A percentile compares a stretch with the other conserved stretches of the same genome.
These are phyloP conservation scores for Lumnitzera racemosa DNA, from an alignment of 345 rosid species.

Conservation along the genomic window DNA sequence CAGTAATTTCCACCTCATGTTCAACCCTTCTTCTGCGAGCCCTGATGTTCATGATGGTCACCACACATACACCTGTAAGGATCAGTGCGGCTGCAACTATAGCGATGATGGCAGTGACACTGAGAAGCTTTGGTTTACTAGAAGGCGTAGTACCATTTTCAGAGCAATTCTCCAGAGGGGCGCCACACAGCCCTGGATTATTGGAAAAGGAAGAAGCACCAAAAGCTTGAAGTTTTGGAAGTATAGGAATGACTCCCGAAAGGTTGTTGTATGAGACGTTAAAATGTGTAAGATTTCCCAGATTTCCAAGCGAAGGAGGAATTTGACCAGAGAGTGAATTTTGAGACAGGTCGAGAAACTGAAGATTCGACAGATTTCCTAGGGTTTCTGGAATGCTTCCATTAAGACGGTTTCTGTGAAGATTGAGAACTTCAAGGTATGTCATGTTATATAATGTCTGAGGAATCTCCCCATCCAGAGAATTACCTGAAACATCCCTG, in stretches of 20 bases:
- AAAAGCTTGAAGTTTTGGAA: slow-evolving; percentile 41
- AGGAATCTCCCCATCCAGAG: slow-evolving; percentile 61
- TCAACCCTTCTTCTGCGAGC: slow-evolving; percentile 47
- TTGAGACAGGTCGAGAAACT: slow-evolving; percentile 59
- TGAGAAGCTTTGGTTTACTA: slow-evolving; percentile 41
- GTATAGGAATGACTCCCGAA: slow-evolving; percentile 58
- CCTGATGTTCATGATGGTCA: slow-evolving; percentile 72
- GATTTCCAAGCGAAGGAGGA: slow-evolving; percentile 60
- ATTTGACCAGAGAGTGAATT: slow-evolving; percentile 65
- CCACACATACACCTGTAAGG: slow-evolving; percentile 72
- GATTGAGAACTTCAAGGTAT: slow-evolving; percentile 65
- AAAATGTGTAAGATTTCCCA: slow-evolving; percentile 38
- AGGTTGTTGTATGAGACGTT: slow-evolving; percentile 77
- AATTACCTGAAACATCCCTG: slow-evolving; percentile 89
- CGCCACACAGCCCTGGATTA: slow-evolving; percentile 72
- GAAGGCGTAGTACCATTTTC: slow-evolving; percentile 16
- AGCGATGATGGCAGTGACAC: slow-evolving; percentile 73
- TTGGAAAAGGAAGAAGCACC: slow-evolving; percentile 64
- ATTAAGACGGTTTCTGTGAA: slow-evolving; percentile 49
- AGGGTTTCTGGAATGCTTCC: slow-evolving; percentile 63
- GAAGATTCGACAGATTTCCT: slow-evolving; percentile 49
- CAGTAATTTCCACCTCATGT: slow-evolving; percentile 40
- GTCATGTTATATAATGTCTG: slow-evolving; percentile 53
- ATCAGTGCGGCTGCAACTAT: slow-evolving; percentile 81
- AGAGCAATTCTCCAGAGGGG: slow-evolving; percentile 66